Evolutionary conservation across 768 basidiomycete genomes (phyloP).

Genomic region (Pisolithus marmoratus): DNA sequence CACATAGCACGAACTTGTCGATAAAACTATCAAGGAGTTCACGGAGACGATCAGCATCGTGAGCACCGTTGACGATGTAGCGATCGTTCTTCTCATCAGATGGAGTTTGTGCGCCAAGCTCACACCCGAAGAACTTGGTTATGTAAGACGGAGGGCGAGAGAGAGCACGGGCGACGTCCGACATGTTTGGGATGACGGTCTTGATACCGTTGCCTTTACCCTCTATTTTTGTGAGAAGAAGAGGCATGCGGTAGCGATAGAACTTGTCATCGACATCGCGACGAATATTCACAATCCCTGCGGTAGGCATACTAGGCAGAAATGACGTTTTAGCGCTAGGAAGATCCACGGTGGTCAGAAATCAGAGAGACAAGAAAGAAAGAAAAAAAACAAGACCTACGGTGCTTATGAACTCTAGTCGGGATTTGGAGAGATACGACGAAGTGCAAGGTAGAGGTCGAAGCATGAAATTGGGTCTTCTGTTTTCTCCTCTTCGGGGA

Average conservation of each 20-base stretch:
- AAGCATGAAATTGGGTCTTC: conserved; percentile 70
- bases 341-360: not conserved
- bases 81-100: conserved; percentile 96
- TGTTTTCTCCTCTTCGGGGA: conserved; percentile 25
- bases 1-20: conserved; percentile 97
- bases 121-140: conserved; percentile 99
- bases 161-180: conserved; percentile 92
- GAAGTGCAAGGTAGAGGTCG: conserved; percentile 75
- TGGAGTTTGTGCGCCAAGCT: conserved; percentile 95
- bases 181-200: conserved; percentile 98
- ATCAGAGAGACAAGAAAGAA: not conserved
- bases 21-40: conserved; percentile 97
- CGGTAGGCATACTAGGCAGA: conserved; percentile 73
- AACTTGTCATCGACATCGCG: conserved; percentile 97
- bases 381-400: conserved; percentile 30
- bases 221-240: conserved; percentile 93
- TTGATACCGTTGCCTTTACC: conserved; percentile 99
- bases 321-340: conserved; percentile 49
- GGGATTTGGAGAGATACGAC: conserved; percentile 56
- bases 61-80: conserved; percentile 98
- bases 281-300: conserved; percentile 86
- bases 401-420: conserved; percentile 47
- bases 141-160: conserved; percentile 93
- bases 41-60: conserved; percentile 84
- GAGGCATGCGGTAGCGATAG: conserved; percentile 96